phyloP scores from a whole-genome alignment of 1,284 basidiomycete species.

The Heterobasidion occidentale region DNA sequence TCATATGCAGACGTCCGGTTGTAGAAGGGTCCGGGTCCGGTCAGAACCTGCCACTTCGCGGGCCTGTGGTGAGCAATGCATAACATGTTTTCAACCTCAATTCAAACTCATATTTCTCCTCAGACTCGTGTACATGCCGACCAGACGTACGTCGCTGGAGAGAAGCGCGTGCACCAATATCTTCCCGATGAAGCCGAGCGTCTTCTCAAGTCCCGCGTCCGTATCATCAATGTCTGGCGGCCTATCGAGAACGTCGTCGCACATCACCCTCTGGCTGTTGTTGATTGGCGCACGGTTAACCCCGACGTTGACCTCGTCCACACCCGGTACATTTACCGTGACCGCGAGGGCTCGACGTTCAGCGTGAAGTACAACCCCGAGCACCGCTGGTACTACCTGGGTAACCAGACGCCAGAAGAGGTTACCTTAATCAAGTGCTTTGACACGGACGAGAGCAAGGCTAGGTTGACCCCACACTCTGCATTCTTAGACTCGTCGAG shows the following conservation, averaged over 20 bases:
- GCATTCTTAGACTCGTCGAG: constrained; percentile 34
- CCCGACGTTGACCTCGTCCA: constrained; percentile 25
- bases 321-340: constrained; percentile 24
- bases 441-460: constrained; percentile 30
- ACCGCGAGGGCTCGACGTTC: constrained; percentile 27
- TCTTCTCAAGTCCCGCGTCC: constrained; percentile 42
- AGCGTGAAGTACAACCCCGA: constrained; percentile 27
- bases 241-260: constrained; percentile 37
- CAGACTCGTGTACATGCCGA: constrained; percentile 43
- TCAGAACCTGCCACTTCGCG: constrained; percentile 1
- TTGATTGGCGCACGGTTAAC: constrained; percentile 34
- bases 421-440: constrained; percentile 42
- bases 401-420: constrained; percentile 37
- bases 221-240: constrained; percentile 50
- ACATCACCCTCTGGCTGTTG: constrained; percentile 40
- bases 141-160: constrained; percentile 42
- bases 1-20: not conserved
- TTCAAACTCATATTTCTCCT: not conserved
- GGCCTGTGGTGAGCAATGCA: not conserved
- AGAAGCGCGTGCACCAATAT: constrained; percentile 45
- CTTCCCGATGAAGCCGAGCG: constrained; percentile 37
- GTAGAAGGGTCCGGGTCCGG: not conserved
- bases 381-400: constrained; percentile 41
- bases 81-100: not conserved
- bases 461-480: constrained; percentile 37